Conservation (phyloP, 108 stramenopile genomes). For the Fragilaria crotonensis region DNA sequence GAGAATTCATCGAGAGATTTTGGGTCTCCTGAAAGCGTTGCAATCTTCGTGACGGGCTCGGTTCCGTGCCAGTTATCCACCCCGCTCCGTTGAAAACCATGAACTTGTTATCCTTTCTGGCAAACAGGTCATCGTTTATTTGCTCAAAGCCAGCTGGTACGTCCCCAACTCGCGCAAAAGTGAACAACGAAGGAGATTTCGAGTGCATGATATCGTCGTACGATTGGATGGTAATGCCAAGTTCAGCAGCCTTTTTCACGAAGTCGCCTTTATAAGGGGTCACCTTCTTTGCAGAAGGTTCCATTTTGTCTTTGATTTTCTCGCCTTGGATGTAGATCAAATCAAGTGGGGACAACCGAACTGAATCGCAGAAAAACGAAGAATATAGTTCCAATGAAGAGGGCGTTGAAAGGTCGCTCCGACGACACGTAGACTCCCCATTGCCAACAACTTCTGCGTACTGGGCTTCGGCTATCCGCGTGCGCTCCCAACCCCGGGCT, state of each 20-base stretch:
- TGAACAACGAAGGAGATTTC: constrained; percentile 28
- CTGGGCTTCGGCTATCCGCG: constrained; percentile 45
- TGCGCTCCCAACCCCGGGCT: constrained; percentile 31
- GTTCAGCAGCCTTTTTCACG: constrained; percentile 20
- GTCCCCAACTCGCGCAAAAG: constrained; percentile 26
- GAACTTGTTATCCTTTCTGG: constrained; percentile 83
- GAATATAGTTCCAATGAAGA: constrained; percentile 65
- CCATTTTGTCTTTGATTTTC: constrained; percentile 2
- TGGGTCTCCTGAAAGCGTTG: not conserved
- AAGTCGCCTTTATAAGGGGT: constrained; percentile 8
- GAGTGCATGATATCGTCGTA: constrained; percentile 14
- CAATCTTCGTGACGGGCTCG: constrained; percentile 33
- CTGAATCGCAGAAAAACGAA: constrained; percentile 56
- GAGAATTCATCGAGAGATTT: not conserved
- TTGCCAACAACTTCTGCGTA: constrained; percentile 58
- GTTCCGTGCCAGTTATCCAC: constrained; percentile 62
- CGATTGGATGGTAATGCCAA: constrained; percentile 30
- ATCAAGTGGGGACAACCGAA: constrained; percentile 31
- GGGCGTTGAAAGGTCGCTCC: constrained; percentile 68
- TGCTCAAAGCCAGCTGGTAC: constrained; percentile 74
- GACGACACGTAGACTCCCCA: constrained; percentile 31
- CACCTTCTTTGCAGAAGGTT: not conserved
- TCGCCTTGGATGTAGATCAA: constrained; percentile 27
- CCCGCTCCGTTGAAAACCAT: constrained; percentile 90
- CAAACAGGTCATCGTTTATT: constrained; percentile 81